phyloP scores from a whole-genome alignment of 2,329 filamentous ascomycete species.

The Cladophialophora yegresii region DNA sequence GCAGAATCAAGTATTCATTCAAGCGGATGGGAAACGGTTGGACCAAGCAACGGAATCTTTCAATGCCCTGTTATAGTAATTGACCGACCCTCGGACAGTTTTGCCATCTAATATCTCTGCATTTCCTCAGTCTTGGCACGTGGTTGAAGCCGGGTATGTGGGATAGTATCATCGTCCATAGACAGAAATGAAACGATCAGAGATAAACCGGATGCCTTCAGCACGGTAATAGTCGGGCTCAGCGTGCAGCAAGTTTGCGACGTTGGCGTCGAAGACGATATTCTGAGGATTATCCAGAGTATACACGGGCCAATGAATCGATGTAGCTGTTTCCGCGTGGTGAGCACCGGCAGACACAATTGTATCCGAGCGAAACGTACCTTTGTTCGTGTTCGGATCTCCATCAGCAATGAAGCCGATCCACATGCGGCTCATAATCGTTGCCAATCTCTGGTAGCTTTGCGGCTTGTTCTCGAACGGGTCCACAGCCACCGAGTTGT shows the following conservation, averaged over 20 bases:
- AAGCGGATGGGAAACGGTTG: background rate
- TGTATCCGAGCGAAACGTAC: background rate
- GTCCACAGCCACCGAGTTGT: constrained; percentile 21
- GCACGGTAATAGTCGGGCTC: constrained; percentile 52
- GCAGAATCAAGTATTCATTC: background rate
- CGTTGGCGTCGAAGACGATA: constrained; percentile 55
- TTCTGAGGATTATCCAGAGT: constrained; percentile 44
- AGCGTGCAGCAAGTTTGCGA: constrained; percentile 44
- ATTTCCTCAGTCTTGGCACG: background rate
- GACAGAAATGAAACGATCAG: constrained; percentile 13
- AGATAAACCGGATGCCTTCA: constrained; percentile 38
- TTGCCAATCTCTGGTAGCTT: constrained; percentile 48
- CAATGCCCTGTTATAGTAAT: background rate
- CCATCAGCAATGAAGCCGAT: constrained; percentile 52
- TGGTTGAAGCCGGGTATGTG: background rate
- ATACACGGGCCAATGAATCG: constrained; percentile 51
- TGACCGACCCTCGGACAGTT: background rate
- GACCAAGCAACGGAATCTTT: background rate
- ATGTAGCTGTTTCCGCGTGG: constrained; percentile 7
- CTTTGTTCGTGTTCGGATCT: constrained; percentile 46
- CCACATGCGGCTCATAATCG: constrained; percentile 57
- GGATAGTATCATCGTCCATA: constrained; percentile 17
- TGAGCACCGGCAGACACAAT: background rate
- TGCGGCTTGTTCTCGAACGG: constrained; percentile 47
- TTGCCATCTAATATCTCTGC: background rate